Percentiles rank a stretch among this genome's conserved stretches.
Conservation (phyloP, 352 stramenopile genomes). For the Globisporangium polare region DNA sequence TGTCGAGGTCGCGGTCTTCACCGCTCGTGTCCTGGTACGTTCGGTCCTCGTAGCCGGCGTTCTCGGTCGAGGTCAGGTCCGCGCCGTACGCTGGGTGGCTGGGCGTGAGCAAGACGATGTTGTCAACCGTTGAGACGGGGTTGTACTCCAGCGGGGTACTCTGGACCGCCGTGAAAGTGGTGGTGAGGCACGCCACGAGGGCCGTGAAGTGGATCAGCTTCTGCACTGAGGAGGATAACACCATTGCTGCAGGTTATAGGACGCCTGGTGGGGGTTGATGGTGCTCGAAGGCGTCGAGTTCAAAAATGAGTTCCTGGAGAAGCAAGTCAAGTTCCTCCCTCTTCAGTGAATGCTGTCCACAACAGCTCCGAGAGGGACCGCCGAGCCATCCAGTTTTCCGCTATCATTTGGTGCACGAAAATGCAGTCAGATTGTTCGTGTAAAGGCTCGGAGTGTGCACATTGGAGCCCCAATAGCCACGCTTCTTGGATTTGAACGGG, state of each 20-base stretch:
- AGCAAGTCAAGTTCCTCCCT: too few species aligned
- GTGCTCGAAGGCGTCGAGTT: not conserved
- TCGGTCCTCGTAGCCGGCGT: constrained; percentile 21
- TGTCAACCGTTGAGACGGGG: constrained; percentile 21
- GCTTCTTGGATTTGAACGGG: not conserved
- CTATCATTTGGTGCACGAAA: constrained; percentile 4
- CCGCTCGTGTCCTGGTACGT: constrained; percentile 16
- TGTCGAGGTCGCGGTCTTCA: constrained; percentile 4
- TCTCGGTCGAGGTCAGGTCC: constrained; percentile 5
- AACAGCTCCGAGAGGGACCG: not conserved
- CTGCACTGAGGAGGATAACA: constrained; percentile 10
- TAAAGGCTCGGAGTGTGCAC: constrained; percentile 2
- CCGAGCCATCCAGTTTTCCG: not conserved
- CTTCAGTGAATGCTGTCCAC: not conserved
- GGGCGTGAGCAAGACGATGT: constrained; percentile 26
- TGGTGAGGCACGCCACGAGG: constrained; percentile 11
- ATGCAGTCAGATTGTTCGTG: not conserved
- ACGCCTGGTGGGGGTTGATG: not conserved
- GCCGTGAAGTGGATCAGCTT: constrained; percentile 8
- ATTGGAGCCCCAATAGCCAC: not conserved
- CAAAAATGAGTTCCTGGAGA: not conserved
- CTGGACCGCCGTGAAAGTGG: constrained; percentile 6
- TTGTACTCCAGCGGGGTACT: constrained; percentile 22
- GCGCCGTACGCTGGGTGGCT: constrained; percentile 37
- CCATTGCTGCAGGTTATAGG: not conserved